Evolutionary conservation across 345 rosid species (phyloP), one percentile per base, ranked within the genome.

Genomic region (Trapa bicornis): DNA sequence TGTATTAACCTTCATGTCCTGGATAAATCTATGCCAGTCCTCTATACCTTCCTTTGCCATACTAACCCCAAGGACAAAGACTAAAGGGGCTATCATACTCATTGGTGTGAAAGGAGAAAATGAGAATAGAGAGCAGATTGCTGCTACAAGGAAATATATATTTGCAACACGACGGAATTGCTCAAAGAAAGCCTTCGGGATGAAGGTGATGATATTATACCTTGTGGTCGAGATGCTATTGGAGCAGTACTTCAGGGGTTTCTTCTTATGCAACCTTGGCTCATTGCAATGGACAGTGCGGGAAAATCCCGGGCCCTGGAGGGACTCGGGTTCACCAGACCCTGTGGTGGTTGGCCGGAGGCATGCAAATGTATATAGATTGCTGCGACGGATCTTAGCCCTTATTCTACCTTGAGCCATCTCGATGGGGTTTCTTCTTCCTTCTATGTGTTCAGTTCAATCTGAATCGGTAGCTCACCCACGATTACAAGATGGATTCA

Each of bases 21-120:
- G 99, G 80, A 85, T 78, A 79, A 91, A 89, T 87, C 99, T 89
- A 60, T 83, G 88, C 97, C 97, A 94, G 73, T 94, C 99, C 74
- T 94, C 99, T 64, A 94, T 75, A 68, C 92, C 97, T 72, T 94
- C 99, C 80, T 94, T 94, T 13, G 85, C 80, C 97, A 94, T 94
- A 81, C 99, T 94, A 50, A 91, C 84, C 33, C 99, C 99, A 13
- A 94, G 93, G 70, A 94, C 99, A 78, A 94, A 83, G 37, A 84
- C 96, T 76, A 94, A 77, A 0, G 99, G 99, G 62, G 92, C 86
- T 69, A 94, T 89, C 99, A 94, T 94, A 77, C 99, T 94, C 79
- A 89, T 79, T 29, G 95, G 82, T 65, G 91, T 68, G 81, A 91
- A 94, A 0, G 99, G 99, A 0, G 99, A 82, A 66, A 94, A 81